Conservation (phyloP, 2,329 filamentous ascomycete species). For the Trichoderma koningiopsis region DNA sequence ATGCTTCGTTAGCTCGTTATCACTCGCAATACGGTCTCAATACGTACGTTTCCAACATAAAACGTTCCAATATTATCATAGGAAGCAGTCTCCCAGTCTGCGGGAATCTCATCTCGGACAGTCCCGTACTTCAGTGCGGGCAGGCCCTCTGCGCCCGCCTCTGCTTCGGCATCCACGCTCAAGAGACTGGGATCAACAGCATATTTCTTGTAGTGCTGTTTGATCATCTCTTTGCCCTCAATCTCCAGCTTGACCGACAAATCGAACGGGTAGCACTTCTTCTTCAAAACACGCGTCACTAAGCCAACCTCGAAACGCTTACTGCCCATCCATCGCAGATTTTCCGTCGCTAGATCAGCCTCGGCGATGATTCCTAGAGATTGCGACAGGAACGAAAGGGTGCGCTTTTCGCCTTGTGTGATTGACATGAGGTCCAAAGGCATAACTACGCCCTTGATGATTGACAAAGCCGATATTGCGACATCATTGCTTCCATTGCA, state of each 20-base stretch:
- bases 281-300: constrained; percentile 71
- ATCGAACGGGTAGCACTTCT: constrained; percentile 85
- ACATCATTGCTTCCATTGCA: constrained; percentile 78
- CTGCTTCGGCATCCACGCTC: constrained; percentile 32
- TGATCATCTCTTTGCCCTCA: constrained; percentile 72
- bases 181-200: constrained; percentile 39
- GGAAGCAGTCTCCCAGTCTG: constrained; percentile 73
- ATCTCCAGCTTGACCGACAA: constrained; percentile 82
- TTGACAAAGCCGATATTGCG: constrained; percentile 74
- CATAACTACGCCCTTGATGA: constrained; percentile 85
- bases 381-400: constrained; percentile 88
- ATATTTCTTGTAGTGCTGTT: constrained; percentile 66
- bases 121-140: constrained; percentile 79
- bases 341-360: constrained; percentile 83
- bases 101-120: constrained; percentile 72
- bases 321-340: constrained; percentile 90
- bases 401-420: constrained; percentile 75
- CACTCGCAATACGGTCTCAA: too few species aligned
- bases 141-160: constrained; percentile 53
- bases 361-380: constrained; percentile 89
- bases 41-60: constrained; percentile 81
- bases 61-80: constrained; percentile 86
- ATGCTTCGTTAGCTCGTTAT: not conserved
- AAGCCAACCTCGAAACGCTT: constrained; percentile 85
- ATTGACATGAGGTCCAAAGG: constrained; percentile 85